Percentiles rank a stretch among this genome's conserved stretches.
Evolutionary conservation across 2,329 filamentous ascomycete species (phyloP).

Genomic region (Cordyceps militaris): DNA sequence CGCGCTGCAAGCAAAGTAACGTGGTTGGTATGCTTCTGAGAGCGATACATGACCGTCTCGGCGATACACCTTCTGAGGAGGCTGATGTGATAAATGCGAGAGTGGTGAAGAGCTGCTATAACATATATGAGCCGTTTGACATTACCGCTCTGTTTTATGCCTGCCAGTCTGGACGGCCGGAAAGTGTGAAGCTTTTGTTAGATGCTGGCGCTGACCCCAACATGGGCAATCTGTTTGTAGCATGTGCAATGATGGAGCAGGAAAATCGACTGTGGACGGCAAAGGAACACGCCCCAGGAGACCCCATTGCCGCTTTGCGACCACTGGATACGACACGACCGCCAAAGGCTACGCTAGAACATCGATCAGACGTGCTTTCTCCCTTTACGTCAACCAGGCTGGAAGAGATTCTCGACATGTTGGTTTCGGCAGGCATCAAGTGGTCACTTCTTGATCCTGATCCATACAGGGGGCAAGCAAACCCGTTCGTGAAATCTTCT

Average conservation of each 20-base stretch:
- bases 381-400: not conserved
- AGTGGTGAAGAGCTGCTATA: not conserved
- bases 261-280: slow-evolving; percentile 12
- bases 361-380: not conserved
- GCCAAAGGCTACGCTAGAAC: not conserved
- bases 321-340: not conserved
- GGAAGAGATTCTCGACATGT: slow-evolving; percentile 3
- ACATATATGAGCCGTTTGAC: not conserved
- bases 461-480: not conserved
- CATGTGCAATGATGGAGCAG: slow-evolving; percentile 16
- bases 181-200: slow-evolving; percentile 23
- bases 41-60: not conserved
- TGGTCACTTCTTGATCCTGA: not conserved
- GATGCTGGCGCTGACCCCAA: slow-evolving; percentile 19
- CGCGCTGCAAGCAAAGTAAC: slow-evolving; percentile 26
- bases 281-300: not conserved
- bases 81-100: not conserved
- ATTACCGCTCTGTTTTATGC: slow-evolving; percentile 22
- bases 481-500: not conserved
- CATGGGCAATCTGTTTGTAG: slow-evolving; percentile 13
- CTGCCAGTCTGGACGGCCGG: slow-evolving; percentile 19
- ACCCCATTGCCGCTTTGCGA: not conserved
- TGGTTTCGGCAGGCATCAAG: not conserved
- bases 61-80: not conserved
- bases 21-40: slow-evolving; percentile 25